Conservation (phyloP, 257 asterid genomes). For the Pogostemon cablin region DNA sequence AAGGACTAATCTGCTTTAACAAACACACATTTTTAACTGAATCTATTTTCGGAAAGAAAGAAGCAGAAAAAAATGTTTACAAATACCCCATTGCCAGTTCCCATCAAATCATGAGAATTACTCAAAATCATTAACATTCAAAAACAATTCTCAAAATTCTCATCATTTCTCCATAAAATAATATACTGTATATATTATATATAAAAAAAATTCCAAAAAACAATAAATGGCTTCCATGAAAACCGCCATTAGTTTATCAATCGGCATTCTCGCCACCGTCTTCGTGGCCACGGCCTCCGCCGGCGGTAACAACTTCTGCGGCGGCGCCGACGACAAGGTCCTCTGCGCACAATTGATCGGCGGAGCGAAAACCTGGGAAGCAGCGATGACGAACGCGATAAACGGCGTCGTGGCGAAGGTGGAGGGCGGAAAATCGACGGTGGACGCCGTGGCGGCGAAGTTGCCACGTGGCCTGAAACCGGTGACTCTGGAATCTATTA, state of each 20-base stretch:
- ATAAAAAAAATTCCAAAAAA: not conserved
- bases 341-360: constrained; percentile 30
- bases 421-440: constrained; percentile 19
- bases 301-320: constrained; percentile 25
- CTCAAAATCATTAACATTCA: not conserved
- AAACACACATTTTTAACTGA: constrained; percentile 10
- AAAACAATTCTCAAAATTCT: constrained; percentile 2
- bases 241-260: constrained; percentile 5
- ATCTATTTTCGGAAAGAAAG: not conserved
- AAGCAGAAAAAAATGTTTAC: constrained; percentile 1
- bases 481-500: constrained; percentile 23
- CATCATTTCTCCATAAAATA: not conserved
- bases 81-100: not conserved
- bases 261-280: constrained; percentile 23
- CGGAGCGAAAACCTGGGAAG: constrained; percentile 30
- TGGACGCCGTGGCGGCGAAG: constrained; percentile 25
- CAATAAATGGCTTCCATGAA: constrained; percentile 25
- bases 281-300: constrained; percentile 18
- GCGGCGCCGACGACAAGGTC: constrained; percentile 25
- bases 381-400: constrained; percentile 39
- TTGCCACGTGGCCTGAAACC: constrained; percentile 21
- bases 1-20: constrained; percentile 1
- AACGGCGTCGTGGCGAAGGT: constrained; percentile 11
- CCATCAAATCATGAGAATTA: constrained; percentile 22
- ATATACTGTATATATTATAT: not conserved